Evolutionary conservation across 345 rosid genomes (phyloP), one percentile per base, ranked within the genome.

Genomic region (Euclidium syriacum): DNA sequence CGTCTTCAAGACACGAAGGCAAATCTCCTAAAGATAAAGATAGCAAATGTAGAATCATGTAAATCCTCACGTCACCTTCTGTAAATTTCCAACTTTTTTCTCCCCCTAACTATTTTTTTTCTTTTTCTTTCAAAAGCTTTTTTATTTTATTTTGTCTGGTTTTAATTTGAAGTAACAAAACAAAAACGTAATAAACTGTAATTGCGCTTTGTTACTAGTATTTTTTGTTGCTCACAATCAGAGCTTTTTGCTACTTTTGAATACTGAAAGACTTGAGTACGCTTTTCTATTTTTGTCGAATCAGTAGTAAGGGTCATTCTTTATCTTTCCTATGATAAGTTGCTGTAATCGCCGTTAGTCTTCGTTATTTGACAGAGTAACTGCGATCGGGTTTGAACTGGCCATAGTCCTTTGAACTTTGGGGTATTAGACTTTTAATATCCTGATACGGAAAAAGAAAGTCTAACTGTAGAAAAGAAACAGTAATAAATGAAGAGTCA

Each of bases 11-110:
- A 77, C 65, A 80, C 1, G 95, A 86, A 0, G 71, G 81, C 60
- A 92, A 89, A 74, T 53, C 90, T 9, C 10, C 65, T 11, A 71
- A 71, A 36, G 82, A 84, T 11, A 44, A 44, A 18, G 88, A 88
- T 69, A 89, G 79, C 3, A 89, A 78, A 74, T 89, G 96, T 75
- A 75, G 50, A 59, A 65, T 89, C 68, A 83, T 89, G 96, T 89
- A 79, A 86, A 57, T 64, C 56, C 47, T 57, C 59, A 3, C 50
- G n/a, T 41, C 32, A 18, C 29, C 29, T 60, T 61, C 7, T 74
- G 72, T 78, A 59, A 51, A 70, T 73, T 40, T 38, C 53, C 48
- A 32, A 44, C 35, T 8, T 48, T 22, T 32, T 33, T 14, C 6
- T 8, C 0, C 7, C 24, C 42, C 26, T 38, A 46, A 30, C 69